These are phyloP conservation scores for Diplotaxis tenuifolia DNA, from an alignment of 345 rosid species.

Conservation along the genomic window DNA sequence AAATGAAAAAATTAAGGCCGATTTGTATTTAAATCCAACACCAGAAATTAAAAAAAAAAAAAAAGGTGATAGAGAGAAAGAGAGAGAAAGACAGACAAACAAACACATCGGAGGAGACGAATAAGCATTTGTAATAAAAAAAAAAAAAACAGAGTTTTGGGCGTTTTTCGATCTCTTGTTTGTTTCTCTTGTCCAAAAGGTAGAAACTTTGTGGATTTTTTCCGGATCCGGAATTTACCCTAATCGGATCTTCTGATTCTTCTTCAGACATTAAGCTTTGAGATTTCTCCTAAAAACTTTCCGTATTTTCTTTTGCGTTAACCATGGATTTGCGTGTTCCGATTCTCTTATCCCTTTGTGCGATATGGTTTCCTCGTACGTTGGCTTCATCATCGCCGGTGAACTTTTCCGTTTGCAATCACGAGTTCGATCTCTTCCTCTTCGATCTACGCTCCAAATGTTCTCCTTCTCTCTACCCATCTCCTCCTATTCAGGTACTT, in stretches of 20 bases:
- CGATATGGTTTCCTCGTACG: conserved; percentile 19
- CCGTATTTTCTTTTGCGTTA: too few species aligned
- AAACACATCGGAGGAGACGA: neutral
- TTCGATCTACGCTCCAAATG: conserved; percentile 55
- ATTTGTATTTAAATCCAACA: neutral
- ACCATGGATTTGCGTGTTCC: conserved; percentile 32
- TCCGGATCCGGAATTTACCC: neutral
- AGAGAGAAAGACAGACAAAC: neutral
- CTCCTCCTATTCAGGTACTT: conserved; percentile 55
- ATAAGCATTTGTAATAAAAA: neutral
- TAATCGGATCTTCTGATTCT: neutral
- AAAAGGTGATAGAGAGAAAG: neutral
- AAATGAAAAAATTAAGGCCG: neutral
- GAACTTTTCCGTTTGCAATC: conserved; percentile 44
- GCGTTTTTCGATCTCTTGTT: neutral
- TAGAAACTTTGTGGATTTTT: neutral
- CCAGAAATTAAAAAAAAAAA: neutral
- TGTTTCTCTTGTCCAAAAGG: neutral
- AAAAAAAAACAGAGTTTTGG: neutral
- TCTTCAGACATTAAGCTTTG: neutral
- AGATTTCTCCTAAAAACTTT: too few species aligned
- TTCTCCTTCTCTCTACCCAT: conserved; percentile 56
- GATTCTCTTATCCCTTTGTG: conserved; percentile 33
- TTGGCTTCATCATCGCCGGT: conserved; percentile 26
- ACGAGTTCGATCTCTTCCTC: conserved; percentile 43